A percentile compares a stretch with the other conserved stretches of the same genome.
Conservation (phyloP, 257 asterid species). For the Cynanchum wilfordii region DNA sequence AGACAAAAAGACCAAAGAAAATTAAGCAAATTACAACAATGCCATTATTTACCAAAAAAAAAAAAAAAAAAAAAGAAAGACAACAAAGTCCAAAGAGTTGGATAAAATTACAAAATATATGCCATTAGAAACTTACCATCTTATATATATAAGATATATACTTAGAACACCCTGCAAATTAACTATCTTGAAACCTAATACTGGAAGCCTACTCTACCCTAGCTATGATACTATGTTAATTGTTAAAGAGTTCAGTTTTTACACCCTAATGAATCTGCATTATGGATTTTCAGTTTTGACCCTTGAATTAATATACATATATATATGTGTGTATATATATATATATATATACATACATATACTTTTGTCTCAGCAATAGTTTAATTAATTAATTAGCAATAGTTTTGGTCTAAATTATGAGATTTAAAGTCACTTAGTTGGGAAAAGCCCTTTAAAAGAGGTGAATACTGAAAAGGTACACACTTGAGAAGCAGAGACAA, state of each 20-base stretch:
- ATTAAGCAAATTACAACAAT: too few relatives aligned
- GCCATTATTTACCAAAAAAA: too few relatives aligned
- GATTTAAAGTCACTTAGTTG: slow-evolving; percentile 33
- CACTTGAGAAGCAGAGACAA: slow-evolving; percentile 61
- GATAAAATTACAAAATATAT: too few relatives aligned
- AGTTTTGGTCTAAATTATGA: slow-evolving; percentile 14
- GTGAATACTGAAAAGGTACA: slow-evolving; percentile 40
- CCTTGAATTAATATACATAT: neutral
- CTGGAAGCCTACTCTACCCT: neutral
- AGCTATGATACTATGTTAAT: too few relatives aligned
- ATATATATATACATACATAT: too few relatives aligned
- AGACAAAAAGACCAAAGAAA: too few relatives aligned
- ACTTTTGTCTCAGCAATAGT: neutral
- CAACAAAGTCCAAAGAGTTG: too few relatives aligned
- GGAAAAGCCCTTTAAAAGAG: slow-evolving; percentile 67
- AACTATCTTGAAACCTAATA: neutral
- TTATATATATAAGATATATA: too few relatives aligned
- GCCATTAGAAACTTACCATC: too few relatives aligned
- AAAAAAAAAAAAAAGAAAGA: too few relatives aligned
- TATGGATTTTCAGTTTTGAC: neutral
- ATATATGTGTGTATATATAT: neutral
- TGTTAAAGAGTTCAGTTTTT: too few relatives aligned
- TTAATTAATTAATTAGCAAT: neutral
- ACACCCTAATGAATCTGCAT: too few relatives aligned
- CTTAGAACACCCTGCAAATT: neutral